Percentiles rank a stretch among this genome's conserved stretches.
These are phyloP conservation scores for Letharia columbiana DNA, from an alignment of 495 filamentous ascomycete genomes.

Conservation along the genomic window DNA sequence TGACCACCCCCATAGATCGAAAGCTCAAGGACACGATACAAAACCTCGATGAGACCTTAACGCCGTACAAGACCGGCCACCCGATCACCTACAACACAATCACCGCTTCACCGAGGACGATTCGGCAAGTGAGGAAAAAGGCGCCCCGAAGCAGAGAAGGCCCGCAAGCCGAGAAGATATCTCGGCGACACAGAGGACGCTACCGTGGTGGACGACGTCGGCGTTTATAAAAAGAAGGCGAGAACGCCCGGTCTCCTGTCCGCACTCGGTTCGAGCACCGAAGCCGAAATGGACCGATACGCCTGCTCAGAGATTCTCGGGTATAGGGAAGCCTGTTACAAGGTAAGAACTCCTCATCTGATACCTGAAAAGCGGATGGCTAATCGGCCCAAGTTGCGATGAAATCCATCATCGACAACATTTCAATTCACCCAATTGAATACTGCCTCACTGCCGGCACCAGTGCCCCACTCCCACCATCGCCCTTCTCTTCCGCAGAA, in stretches of 20 bases:
- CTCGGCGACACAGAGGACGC: no score
- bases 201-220: not conserved
- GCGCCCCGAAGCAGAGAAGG: not conserved
- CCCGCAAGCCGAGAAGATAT: not conserved
- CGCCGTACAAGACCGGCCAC: slow-evolving; percentile 9
- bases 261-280: slow-evolving; percentile 16
- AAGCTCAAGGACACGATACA: slow-evolving; percentile 20
- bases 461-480: no score
- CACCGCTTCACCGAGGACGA: slow-evolving; percentile 26
- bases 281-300: slow-evolving; percentile 34
- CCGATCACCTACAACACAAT: slow-evolving; percentile 26
- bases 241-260: not conserved
- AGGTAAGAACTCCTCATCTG: slow-evolving; percentile 27
- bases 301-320: slow-evolving; percentile 41
- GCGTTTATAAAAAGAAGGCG: not conserved
- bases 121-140: slow-evolving; percentile 17
- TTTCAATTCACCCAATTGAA: no score
- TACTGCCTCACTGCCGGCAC: no score
- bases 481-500: no score
- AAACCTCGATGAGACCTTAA: slow-evolving; percentile 24
- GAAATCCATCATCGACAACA: no score
- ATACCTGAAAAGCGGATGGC: no score
- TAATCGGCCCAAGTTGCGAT: no score
- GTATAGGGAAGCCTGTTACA: slow-evolving; percentile 45
- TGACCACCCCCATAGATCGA: not conserved